These are phyloP conservation scores for Achaetomium macrosporum DNA, from an alignment of 2,329 filamentous ascomycete genomes.

Conservation along the genomic window DNA sequence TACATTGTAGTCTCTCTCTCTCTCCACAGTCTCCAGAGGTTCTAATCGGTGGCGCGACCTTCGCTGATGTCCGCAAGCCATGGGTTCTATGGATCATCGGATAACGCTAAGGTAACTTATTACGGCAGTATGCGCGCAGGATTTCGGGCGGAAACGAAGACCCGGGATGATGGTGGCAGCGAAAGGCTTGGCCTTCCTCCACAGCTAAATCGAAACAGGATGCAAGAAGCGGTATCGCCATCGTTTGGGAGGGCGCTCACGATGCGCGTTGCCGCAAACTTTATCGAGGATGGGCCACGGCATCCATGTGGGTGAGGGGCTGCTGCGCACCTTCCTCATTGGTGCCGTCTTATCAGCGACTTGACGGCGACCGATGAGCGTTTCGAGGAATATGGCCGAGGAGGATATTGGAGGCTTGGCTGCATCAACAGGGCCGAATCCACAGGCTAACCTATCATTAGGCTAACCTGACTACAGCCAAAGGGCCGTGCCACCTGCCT, in stretches of 20 bases:
- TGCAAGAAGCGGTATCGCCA: no score
- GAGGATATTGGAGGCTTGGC: background rate
- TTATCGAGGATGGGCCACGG: background rate
- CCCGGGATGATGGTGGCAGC: no score
- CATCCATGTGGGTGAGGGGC: background rate
- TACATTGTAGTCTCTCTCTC: no score
- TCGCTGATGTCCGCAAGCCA: no score
- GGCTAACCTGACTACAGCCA: background rate
- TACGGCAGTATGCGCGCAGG: no score
- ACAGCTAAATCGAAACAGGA: no score
- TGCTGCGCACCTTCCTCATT: background rate
- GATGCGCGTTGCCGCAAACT: background rate
- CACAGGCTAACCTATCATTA: background rate
- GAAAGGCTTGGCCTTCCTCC: no score
- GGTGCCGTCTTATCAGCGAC: background rate
- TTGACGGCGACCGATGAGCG: background rate
- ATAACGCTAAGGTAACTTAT: no score
- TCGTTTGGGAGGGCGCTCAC: no score
- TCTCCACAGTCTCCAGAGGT: no score
- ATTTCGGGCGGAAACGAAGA: no score
- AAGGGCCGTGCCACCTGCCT: background rate
- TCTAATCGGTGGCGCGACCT: background rate
- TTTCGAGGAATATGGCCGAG: constrained; percentile 2
- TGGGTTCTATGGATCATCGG: no score
- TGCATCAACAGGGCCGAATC: background rate